Conservation (phyloP, 1,284 basidiomycete species). For the Calocybe gambosa region DNA sequence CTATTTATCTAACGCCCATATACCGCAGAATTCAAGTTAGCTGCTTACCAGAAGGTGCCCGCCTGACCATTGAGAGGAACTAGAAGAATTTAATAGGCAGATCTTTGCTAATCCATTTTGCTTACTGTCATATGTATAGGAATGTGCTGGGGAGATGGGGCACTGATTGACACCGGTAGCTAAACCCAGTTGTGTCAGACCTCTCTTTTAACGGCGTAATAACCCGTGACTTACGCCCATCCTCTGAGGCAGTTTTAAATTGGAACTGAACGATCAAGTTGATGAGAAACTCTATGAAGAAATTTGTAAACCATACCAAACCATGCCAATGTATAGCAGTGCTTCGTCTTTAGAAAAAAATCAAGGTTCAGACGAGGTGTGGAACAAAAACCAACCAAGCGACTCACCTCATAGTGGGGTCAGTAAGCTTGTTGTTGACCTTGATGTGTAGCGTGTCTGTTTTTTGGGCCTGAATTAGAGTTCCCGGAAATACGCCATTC, state of each 20-base stretch:
- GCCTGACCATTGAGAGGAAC: constrained; percentile 14
- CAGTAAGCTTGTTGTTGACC: constrained; percentile 15
- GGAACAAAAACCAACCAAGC: background rate
- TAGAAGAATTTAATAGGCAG: background rate
- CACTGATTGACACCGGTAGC: constrained; percentile 29
- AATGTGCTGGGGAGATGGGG: constrained; percentile 29
- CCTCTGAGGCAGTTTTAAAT: constrained; percentile 13
- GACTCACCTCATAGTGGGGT: constrained; percentile 15
- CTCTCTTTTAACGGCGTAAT: background rate
- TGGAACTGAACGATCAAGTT: constrained; percentile 13
- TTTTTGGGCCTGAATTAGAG: constrained; percentile 17
- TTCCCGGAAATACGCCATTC: constrained; percentile 18
- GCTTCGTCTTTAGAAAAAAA: constrained; percentile 11
- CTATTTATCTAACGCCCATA: background rate
- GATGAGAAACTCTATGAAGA: background rate
- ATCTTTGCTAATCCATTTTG: no score
- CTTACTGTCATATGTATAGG: constrained; percentile 25
- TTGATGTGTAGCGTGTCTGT: constrained; percentile 16
- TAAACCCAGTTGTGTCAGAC: background rate
- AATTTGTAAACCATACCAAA: constrained; percentile 6
- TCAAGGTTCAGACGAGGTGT: background rate
- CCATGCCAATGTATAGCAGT: constrained; percentile 18
- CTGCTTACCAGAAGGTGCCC: constrained; percentile 14
- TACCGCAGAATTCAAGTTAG: background rate
- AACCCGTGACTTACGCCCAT: constrained; percentile 12